Evolutionary conservation across 2,329 filamentous ascomycete species (phyloP), one percentile per base, ranked within the genome.

Genomic region (Zasmidium cellare): DNA sequence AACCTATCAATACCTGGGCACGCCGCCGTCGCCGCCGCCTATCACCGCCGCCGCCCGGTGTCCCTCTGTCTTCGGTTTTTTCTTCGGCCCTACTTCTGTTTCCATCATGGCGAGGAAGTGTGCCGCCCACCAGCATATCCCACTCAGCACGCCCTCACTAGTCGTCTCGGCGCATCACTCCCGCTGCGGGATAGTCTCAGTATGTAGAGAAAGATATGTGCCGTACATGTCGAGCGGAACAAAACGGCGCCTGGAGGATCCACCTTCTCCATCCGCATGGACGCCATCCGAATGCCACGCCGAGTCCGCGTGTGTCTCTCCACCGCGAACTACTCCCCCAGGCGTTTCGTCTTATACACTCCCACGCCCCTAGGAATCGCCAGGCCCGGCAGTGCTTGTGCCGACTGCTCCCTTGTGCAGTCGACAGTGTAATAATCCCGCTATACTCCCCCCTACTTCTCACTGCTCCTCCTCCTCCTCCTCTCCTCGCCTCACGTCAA

Each of bases 31-130:
- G 25, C 25, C 25, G 35, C 35, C 35, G 35, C 35, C 35, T 41
- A 41, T 41, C 35, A 41, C 35, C 35, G 35, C 35, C 35, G 16
- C 3, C 35, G 35, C 35, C 35, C 35, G 35, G 35, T 7, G 7
- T 31, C 28, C 28, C 28, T 7, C 28, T 31, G 28, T 31, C 7
- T 41, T 48, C 48, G 48, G 48, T 18, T 16, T 19, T 50, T 28
- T 50, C 48, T 50, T 50, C 48, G 48, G 48, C 48, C 16, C 48
- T 50, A 50, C 48, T 35, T 50, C 48, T 20, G 16, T 24, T 31
- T 31, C 11, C 48, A 18, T 35, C 35, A 14, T 31, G 28, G 28
- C 28, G 28, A 31, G 14, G 28, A n/a, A 31, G 28, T 7, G 14
- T 7, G 28, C 28, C 28, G 28, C 28, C 14, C 28, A 14, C 28